These are phyloP conservation scores for Prinsepia uniflora DNA, from an alignment of 306 rosid genomes.

Conservation along the genomic window DNA sequence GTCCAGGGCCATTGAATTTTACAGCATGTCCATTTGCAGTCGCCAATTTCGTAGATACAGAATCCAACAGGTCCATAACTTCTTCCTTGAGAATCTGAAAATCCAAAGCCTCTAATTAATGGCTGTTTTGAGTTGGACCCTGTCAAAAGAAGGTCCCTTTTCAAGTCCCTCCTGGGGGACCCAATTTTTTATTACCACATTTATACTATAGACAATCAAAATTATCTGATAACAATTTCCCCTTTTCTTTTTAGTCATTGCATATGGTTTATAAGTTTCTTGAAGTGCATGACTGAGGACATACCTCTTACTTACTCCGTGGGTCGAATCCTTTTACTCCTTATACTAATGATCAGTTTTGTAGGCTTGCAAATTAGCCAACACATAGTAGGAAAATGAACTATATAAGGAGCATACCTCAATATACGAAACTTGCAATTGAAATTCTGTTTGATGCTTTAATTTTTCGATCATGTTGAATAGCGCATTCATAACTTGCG, in stretches of 20 bases:
- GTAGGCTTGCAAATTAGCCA: no score
- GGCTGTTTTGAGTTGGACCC: not conserved
- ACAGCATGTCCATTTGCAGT: constrained; percentile 47
- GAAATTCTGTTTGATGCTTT: constrained; percentile 70
- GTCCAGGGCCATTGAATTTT: constrained; percentile 50
- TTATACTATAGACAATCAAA: no score
- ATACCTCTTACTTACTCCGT: not conserved
- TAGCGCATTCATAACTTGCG: constrained; percentile 64
- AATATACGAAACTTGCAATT: constrained; percentile 72
- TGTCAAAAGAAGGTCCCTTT: no score
- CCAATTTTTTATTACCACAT: no score
- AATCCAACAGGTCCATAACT: constrained; percentile 73
- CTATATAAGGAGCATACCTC: constrained; percentile 44
- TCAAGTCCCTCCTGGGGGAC: no score
- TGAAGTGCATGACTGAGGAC: not conserved
- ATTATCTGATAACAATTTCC: no score
- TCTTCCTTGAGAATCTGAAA: constrained; percentile 75
- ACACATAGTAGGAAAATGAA: constrained; percentile 4
- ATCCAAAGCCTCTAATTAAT: constrained; percentile 34
- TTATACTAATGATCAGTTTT: no score
- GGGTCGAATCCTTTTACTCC: no score
- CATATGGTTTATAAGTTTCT: not conserved
- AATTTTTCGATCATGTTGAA: constrained; percentile 63
- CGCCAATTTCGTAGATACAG: constrained; percentile 19
- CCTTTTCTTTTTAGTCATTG: no score